Base-by-base conservation (phyloP, 2,329 filamentous ascomycete species). In the Verticillium nubilum region DNA sequence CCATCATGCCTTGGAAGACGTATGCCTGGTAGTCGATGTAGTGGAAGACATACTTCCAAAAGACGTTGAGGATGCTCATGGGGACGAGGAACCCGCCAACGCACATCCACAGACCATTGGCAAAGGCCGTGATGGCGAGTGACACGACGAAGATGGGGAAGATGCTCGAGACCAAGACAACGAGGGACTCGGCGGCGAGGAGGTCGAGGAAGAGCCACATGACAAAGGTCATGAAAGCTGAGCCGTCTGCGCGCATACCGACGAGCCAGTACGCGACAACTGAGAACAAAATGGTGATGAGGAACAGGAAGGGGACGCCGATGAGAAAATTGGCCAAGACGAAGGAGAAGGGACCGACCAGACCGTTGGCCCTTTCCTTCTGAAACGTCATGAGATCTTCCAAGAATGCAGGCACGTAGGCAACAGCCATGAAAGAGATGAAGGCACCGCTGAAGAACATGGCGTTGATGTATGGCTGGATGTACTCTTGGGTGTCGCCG, bases 1-100 rank as follows among this genome's bases (percentile, higher is more conserved):
- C 86, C 90, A 96, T 95, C 91, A 96, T 95, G 15, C 90, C 91
- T 69, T 94, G 86, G 70, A 96, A 96, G 3, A 96, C 91, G 67
- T 93, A 96, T 50, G 79, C 83, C 70, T 94, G 91, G 68, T 96
- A 96, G 70, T 96, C 90, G 69, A 93, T 93, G 72, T 93, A 96
- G 70, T 93, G 89, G 67, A 95, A 95, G 5, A 90, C 90, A 67
- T 96, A 95, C 71, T 86, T 85, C 86, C 90, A 96, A 66, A 96
- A 96, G 2, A 83, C 84, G 72, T 96, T 96, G 47, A 96, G 80
- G 2, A 87, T 83, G 1, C 78, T 83, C 3, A 87, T 85, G 3
- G 85, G 82, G 1, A 96, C 91, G 72, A 96, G 81, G 75, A 96
- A 96, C 0, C 92, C 92, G 57, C 88, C 86, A 1, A 94, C 90